A percentile compares a stretch with the other conserved stretches of the same genome.
Conservation (phyloP, 768 basidiomycete genomes). For the Tulasnella sp. region DNA sequence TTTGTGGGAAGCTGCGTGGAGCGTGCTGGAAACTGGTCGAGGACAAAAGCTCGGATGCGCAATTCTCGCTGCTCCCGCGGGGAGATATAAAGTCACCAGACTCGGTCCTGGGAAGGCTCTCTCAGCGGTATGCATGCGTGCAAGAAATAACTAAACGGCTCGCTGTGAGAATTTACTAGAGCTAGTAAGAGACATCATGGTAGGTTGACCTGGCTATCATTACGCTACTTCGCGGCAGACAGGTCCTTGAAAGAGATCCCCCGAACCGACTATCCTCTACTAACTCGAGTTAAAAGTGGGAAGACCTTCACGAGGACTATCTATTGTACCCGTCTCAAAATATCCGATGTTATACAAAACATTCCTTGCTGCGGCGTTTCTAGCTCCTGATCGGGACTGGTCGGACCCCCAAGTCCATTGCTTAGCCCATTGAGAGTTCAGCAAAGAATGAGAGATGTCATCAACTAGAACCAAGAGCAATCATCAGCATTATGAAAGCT, state of each 20-base stretch:
- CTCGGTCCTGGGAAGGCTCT: no score
- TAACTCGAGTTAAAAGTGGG: background rate
- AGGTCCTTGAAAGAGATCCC: background rate
- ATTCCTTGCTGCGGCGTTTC: background rate
- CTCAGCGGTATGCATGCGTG: no score
- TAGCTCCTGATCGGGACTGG: background rate
- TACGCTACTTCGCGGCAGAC: background rate
- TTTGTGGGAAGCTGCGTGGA: no score
- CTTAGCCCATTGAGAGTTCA: background rate
- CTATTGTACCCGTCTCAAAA: background rate
- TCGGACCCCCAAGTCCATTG: background rate
- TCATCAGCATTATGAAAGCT: no score
- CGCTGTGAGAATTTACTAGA: background rate
- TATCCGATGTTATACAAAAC: background rate
- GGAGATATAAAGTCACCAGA: no score
- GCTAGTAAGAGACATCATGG: background rate
- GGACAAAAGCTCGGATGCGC: no score
- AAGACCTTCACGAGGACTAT: background rate
- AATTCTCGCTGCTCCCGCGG: no score
- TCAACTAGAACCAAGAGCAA: background rate
- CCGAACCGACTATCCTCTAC: background rate
- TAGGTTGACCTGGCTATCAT: background rate
- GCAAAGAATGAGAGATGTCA: background rate
- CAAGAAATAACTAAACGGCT: no score
- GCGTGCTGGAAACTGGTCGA: no score